Conservation (phyloP, 371 early-diverging fungal genomes). For the Lichtheimia ornata region DNA sequence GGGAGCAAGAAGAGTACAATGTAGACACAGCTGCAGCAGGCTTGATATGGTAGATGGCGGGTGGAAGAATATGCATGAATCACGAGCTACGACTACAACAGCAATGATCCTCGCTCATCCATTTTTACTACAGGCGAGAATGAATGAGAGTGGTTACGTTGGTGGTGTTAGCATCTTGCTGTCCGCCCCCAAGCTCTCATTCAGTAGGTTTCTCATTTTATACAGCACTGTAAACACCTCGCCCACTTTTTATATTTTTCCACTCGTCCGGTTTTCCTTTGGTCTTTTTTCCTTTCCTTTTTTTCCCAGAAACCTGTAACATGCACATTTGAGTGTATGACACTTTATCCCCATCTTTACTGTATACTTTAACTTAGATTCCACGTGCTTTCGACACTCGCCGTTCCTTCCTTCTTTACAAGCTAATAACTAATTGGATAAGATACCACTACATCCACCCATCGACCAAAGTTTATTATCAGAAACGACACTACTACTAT, state of each 20-base stretch:
- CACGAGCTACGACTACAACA: too few species aligned
- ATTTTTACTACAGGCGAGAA: background rate
- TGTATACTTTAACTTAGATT: constrained; percentile 7
- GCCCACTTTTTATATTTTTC: constrained; percentile 29
- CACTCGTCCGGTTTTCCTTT: constrained; percentile 11
- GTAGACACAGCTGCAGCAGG: background rate
- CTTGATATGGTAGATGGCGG: constrained; percentile 1
- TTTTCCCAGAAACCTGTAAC: constrained; percentile 7
- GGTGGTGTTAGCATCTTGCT: constrained; percentile 6
- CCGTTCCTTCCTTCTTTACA: constrained; percentile 8
- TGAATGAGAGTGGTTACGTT: background rate
- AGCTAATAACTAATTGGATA: constrained; percentile 11
- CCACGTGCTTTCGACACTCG: constrained; percentile 3
- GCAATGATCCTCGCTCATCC: too few species aligned
- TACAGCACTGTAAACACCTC: constrained; percentile 19
- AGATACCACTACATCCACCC: constrained; percentile 1
- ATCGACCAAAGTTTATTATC: background rate
- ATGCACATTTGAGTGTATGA: constrained; percentile 21
- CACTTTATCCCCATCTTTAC: constrained; percentile 6
- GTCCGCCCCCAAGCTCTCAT: constrained; percentile 15
- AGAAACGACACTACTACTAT: background rate
- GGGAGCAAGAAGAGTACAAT: constrained; percentile 7
- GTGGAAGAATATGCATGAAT: constrained; percentile 1
- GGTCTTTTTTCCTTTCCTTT: constrained; percentile 20
- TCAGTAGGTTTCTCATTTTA: constrained; percentile 29